Evolutionary conservation across 2,329 filamentous ascomycete species (phyloP), one percentile per base, ranked within the genome.

Genomic region (Drechslera avenae): DNA sequence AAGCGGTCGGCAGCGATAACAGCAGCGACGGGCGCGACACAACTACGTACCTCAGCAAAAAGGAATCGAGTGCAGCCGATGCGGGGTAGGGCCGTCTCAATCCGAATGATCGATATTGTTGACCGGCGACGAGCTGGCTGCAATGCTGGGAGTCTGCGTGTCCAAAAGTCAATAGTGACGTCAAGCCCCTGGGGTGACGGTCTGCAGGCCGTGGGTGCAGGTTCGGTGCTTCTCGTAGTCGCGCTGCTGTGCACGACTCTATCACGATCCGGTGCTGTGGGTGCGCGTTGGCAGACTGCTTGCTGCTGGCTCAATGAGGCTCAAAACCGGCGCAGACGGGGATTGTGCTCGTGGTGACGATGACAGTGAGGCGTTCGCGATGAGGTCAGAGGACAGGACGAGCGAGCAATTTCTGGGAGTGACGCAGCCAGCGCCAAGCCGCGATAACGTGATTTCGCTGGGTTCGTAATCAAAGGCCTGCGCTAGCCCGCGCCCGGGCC

Each of bases 351-450:
- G 58, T 56, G 63, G 62, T 60, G 58, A 60, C 58, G 66, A 68
- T 68, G 64, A 69, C 64, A 60, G 58, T 67, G 62, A 64, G 66
- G 66, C 66, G 64, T 66, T 67, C 57, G 62, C 62, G 65, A 70
- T 70, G 67, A 70, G 66, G 66, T 70, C 66, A 68, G 66, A 64
- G 64, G 66, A 59, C 61, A 64, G 61, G 63, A 59, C 56, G 59
- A 63, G 62, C 54, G 57, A 64, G 61, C 61, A 66, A 67, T 67
- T 66, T 64, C 59, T 66, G 63, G 59, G 58, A 63, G 61, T 63
- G 64, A 64, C 63, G 62, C 61, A 66, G 61, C 60, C 50, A 46
- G 19, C 46, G 63, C 61, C 63, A 67, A 66, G 64, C 19, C 26
- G 26, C 36, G 17, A 58, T 67, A 63, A 69, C 64, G 66, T 69